phyloP scores from a whole-genome alignment of 2,329 filamentous ascomycete species.

The Aspergillus sp. region DNA sequence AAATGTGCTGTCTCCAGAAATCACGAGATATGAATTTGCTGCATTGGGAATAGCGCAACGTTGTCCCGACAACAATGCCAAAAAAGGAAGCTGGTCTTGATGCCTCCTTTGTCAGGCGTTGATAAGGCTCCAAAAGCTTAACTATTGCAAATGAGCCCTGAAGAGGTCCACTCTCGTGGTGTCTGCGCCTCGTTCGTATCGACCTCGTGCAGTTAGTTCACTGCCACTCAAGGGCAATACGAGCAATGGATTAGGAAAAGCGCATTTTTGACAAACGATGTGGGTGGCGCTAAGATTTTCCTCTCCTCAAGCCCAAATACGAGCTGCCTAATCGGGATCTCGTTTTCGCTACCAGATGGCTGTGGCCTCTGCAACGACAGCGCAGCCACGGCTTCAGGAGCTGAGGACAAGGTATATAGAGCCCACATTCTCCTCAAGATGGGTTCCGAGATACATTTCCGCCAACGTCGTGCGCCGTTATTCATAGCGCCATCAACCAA shows the following conservation, averaged over 20 bases:
- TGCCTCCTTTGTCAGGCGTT: slow-evolving; percentile 12
- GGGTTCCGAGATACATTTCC: not conserved
- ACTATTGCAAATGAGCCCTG: too few species aligned
- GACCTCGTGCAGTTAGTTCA: not conserved
- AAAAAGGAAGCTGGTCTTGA: not conserved
- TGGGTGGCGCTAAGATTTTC: not conserved
- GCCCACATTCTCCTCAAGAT: not conserved
- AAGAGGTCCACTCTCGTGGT: not conserved
- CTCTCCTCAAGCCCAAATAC: not conserved
- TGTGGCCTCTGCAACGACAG: not conserved
- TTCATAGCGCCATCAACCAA: not conserved
- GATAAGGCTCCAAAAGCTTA: not conserved
- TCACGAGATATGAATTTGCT: slow-evolving; percentile 15
- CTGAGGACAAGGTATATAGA: not conserved
- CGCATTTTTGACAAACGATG: not conserved
- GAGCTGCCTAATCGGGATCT: slow-evolving; percentile 17
- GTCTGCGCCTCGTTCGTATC: slow-evolving; percentile 1
- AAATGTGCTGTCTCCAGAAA: slow-evolving; percentile 6
- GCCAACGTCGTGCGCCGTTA: not conserved
- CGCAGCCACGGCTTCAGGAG: not conserved
- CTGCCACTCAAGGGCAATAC: not conserved
- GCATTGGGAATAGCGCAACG: slow-evolving; percentile 9
- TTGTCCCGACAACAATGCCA: slow-evolving; percentile 20
- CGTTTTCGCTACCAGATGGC: slow-evolving; percentile 22
- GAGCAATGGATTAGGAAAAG: not conserved